Base-by-base conservation (phyloP, 169 alveolate genomes). In the Cystoisospora suis region DNA sequence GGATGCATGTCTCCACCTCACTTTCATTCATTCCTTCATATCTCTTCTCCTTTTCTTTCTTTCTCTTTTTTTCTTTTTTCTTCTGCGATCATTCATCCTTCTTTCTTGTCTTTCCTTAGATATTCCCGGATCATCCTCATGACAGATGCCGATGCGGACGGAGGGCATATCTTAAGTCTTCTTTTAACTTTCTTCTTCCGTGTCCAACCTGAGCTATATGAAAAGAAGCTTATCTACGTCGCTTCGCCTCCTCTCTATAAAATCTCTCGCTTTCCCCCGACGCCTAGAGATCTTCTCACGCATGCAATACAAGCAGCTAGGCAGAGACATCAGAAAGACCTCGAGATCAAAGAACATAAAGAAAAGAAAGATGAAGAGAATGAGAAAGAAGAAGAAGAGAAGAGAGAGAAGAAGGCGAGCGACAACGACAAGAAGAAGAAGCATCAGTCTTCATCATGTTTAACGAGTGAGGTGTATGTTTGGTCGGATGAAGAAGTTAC, bases 121-220 rank as follows among this genome's bases (percentile, higher is more conserved):
- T 96, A 96, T 87, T 96, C 96, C 61, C 94, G 94, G 89, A 93
- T 96, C 79, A 95, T 96, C 45, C 72, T 96, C 87, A 87, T 96
- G 94, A 95, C 97, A 56, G 97, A 96, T 47, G 97, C 97, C 5
- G 97, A 96, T 80, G 97, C 95, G 23, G 97, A 96, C 93, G 97
- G 97, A 32, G 95, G 96, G 34, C 97, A 96, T 88, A 87, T 96
- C 49, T 93, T 96, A 44, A 87, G 93, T 1, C 81, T 96, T 47
- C 95, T 96, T 32, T 90, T 96, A 29, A 93, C 96, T 40, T 93
- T 96, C 72, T 91, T 96, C 40, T 96, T 91, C 90, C 75, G 96
- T 42, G 92, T 94, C 61, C 94, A 95, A 61, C 94, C 94, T 34
- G 91, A 87, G 69, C 90, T 96, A 58, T 91, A 94, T 53, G 93